These are phyloP conservation scores for Aspergillus panamensis DNA, from an alignment of 495 filamentous ascomycete species.

Conservation along the genomic window DNA sequence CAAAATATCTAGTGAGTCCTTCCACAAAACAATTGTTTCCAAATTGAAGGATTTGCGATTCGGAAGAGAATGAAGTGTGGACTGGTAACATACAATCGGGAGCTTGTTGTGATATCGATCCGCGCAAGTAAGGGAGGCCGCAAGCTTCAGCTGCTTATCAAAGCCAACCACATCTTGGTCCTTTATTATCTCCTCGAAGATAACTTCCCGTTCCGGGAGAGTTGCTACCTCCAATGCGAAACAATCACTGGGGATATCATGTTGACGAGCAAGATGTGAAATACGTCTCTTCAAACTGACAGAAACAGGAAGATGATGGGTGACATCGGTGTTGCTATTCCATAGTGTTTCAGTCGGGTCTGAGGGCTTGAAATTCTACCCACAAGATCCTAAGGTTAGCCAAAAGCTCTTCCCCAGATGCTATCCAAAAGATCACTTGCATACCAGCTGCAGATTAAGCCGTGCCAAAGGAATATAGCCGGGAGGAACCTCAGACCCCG, in stretches of 20 bases:
- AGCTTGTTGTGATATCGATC: slow-evolving; percentile 26
- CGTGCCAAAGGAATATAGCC: slow-evolving; percentile 41
- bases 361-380: slow-evolving; percentile 21
- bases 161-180: slow-evolving; percentile 22
- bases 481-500: slow-evolving; percentile 22
- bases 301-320: slow-evolving; percentile 23
- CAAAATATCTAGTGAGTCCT: slow-evolving; percentile 35
- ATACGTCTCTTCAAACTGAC: neutral
- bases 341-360: neutral
- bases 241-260: neutral
- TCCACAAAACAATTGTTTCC: slow-evolving; percentile 36
- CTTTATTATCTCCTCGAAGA: slow-evolving; percentile 22
- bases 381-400: slow-evolving; percentile 5
- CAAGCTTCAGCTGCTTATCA: slow-evolving; percentile 23
- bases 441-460: slow-evolving; percentile 34
- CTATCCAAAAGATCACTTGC: slow-evolving; percentile 2
- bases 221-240: slow-evolving; percentile 23
- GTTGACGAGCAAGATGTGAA: too few species aligned
- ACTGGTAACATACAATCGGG: slow-evolving; percentile 36
- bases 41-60: slow-evolving; percentile 25
- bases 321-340: neutral
- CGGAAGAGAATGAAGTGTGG: slow-evolving; percentile 21
- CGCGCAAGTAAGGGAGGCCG: slow-evolving; percentile 21
- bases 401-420: neutral
- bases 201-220: slow-evolving; percentile 7